Evolutionary conservation across 2,329 filamentous ascomycete species (phyloP), one percentile per base, ranked within the genome.

Genomic region (Fusarium falciforme): DNA sequence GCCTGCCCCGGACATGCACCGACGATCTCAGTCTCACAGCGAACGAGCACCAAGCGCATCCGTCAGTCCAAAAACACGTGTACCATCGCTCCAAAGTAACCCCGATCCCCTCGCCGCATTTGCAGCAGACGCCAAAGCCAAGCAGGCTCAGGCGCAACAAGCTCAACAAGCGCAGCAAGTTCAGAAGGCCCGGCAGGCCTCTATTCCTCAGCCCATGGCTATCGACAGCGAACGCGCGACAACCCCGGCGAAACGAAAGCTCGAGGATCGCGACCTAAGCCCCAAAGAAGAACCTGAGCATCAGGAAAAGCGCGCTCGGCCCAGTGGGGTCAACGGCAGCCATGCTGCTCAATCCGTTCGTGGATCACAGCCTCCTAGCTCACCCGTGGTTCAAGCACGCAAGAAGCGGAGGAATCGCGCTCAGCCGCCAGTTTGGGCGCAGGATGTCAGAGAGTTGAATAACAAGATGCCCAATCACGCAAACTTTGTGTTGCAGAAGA

Each of bases 1-100:
- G 38, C 79, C 82, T 20, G 77, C 78, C 22, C 77, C 80, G 42
- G 85, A 87, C 70, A 80, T 83, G 49, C 85, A 85, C 71, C 84
- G 84, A 81, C 82, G 89, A 79, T 86, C 87, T 49, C 85, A 87
- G 67, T 87, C 88, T 49, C 86, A 87, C 58, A 87, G 87, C 72
- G 92, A 94, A 64, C 89, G 92, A 77, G 93, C 93, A 70, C 86
- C 89, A 59, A 94, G 92, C 80, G 82, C 93, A 62, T 95, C 93
- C 78, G 90, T 96, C 60, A 96, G 93, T 80, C 94, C 94, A 33
- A 95, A 94, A 83, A 94, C 93, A 38, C 87, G 89, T 72, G 84
- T 92, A 17, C 84, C 87, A 42, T 89, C 87, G 75, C 79, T 89
- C 40, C 84, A 84, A 67, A 87, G 82, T 79, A 86, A 81, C 76